Evolutionary conservation across 1,284 basidiomycete genomes (phyloP), one percentile per base, ranked within the genome.

Genomic region (Tylopilus sp.): DNA sequence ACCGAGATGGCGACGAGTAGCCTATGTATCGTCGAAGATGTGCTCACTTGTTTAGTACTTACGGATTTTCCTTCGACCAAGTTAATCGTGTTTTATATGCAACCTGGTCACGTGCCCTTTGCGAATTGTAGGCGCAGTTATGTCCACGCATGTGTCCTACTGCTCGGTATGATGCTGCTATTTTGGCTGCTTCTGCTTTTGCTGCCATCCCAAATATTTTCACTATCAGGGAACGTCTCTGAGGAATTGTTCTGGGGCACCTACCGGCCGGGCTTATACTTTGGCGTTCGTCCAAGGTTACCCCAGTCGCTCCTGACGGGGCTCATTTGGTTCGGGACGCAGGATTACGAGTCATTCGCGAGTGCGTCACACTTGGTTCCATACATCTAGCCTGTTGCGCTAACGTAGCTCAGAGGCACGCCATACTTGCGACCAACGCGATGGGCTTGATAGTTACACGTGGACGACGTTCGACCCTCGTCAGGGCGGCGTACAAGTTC

Each of bases 221-320:
- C 61, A 10, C 34, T 53, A 35, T 50, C 50, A 30, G 46, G 47
- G 55, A 75, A 78, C 58, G 68, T 62, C 26, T 79, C 86, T 41
- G 76, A 83, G 51, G 82, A 85, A 8, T 69, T 92, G n/a, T 67
- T 92, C 57, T 97, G 94, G 94, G 92, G 92, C 3, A 76, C 89
- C 0, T 97, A 95, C 66, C 76, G 94, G 34, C 92, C 94, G 1
- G 91, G 92, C 61, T 77, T 97, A 26, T 97, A 97, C 73, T 96
- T 97, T 69, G 94, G 94, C 26, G 72, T 97, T 45, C 76, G 91
- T 39, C 89, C 94, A 18, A 79, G 85, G 38, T 71, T 91, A 51
- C 90, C 94, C 1, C 81, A 92, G 58, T 92, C 91, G 12, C 76
- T 97, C 25, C 81, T 95, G 82, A 90, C 89, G 3, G 95, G 94